Evolutionary conservation across 208 protist genomes (phyloP).

Genomic region (Crithidia bombi): DNA sequence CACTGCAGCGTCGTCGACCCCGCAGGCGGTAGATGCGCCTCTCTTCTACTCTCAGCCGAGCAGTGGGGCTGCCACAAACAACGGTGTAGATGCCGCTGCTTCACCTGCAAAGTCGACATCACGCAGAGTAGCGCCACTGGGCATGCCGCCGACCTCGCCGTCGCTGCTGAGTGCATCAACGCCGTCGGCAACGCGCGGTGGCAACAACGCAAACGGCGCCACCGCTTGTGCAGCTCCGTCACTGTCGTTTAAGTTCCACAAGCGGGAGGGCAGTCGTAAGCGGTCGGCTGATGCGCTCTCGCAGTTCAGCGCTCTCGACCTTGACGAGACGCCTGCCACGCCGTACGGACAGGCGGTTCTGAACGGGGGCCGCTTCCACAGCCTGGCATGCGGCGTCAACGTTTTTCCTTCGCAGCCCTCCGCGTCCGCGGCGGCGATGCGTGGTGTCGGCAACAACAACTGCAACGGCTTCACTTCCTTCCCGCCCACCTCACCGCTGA

Average conservation of each 20-base stretch:
- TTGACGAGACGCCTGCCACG: slow-evolving; percentile 52
- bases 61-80: no score
- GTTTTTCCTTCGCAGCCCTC: slow-evolving; percentile 36
- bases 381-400: slow-evolving; percentile 4
- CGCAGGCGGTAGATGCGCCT: no score
- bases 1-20: background rate
- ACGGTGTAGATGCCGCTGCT: background rate
- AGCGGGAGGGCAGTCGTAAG: slow-evolving; percentile 58
- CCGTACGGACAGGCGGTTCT: slow-evolving; percentile 26
- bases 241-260: slow-evolving; percentile 36
- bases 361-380: slow-evolving; percentile 10
- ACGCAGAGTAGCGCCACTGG: background rate
- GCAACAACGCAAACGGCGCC: background rate
- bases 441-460: background rate
- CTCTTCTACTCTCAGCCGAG: no score
- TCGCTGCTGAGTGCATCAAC: background rate
- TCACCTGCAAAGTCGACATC: slow-evolving; percentile 7
- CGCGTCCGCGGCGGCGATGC: slow-evolving; percentile 11
- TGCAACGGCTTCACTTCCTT: slow-evolving; percentile 4
- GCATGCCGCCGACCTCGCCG: background rate
- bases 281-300: slow-evolving; percentile 63
- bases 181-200: background rate
- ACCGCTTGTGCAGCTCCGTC: background rate
- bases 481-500: slow-evolving; percentile 29
- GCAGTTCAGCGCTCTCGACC: slow-evolving; percentile 74